Evolutionary conservation across 768 basidiomycete species (phyloP).

Genomic region (Collybiopsis luxurians): DNA sequence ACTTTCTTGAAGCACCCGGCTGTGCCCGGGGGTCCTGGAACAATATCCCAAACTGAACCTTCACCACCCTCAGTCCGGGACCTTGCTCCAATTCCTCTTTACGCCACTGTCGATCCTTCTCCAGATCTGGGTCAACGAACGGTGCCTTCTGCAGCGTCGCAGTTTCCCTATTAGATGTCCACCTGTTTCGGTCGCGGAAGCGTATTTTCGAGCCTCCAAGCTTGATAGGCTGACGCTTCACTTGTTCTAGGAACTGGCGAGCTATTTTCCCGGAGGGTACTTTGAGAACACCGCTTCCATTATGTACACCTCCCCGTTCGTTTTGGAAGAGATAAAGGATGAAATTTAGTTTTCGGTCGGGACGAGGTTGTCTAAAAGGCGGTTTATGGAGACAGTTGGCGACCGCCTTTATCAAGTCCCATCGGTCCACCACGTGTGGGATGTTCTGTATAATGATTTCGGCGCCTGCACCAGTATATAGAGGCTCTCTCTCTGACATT

Average conservation of each 20-base stretch:
- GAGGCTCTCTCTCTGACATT: no score
- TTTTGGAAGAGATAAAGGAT: conserved; percentile 49
- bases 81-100: conserved; percentile 34
- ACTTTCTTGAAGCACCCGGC: conserved; percentile 31
- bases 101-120: conserved; percentile 45
- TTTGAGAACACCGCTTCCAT: conserved; percentile 48
- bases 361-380: conserved; percentile 38
- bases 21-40: conserved; percentile 31
- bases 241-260: conserved; percentile 43
- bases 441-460: conserved; percentile 34
- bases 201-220: conserved; percentile 41
- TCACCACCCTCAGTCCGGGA: conserved; percentile 51
- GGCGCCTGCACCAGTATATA: no score
- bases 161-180: conserved; percentile 14
- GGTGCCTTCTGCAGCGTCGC: conserved; percentile 50
- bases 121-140: conserved; percentile 52
- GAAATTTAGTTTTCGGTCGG: conserved; percentile 54
- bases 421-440: conserved; percentile 43
- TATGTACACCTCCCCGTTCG: conserved; percentile 43
- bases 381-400: conserved; percentile 56
- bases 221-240: conserved; percentile 35
- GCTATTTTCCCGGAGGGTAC: conserved; percentile 38
- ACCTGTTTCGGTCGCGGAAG: conserved; percentile 20
- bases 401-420: conserved; percentile 56
- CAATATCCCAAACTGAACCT: conserved; percentile 67